These are phyloP conservation scores for Lipomyces sp. DNA, from an alignment of 805 yeast genomes.

Conservation along the genomic window DNA sequence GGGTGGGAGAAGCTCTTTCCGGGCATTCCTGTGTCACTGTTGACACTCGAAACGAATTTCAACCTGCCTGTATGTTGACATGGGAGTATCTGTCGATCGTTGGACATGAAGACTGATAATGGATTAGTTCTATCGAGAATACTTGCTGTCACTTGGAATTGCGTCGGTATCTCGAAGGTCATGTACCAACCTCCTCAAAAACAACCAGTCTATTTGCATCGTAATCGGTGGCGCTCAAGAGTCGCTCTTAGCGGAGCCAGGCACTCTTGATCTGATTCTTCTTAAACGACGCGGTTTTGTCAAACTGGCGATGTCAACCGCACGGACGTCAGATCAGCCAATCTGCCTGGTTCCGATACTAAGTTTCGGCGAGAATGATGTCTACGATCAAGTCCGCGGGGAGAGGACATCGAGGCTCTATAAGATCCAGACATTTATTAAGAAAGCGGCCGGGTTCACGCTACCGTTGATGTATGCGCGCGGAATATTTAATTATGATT, in stretches of 20 bases:
- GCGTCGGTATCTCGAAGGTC: slow-evolving; percentile 81
- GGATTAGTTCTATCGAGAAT: slow-evolving; percentile 72
- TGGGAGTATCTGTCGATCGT: background rate
- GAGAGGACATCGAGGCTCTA: slow-evolving; percentile 54
- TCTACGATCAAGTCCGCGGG: slow-evolving; percentile 58
- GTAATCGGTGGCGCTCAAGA: slow-evolving; percentile 98
- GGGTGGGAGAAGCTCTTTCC: slow-evolving; percentile 73
- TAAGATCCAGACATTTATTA: slow-evolving; percentile 72
- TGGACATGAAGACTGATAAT: background rate
- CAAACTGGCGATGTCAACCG: slow-evolving; percentile 65
- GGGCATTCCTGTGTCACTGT: slow-evolving; percentile 75
- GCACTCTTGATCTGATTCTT: slow-evolving; percentile 67
- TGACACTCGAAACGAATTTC: slow-evolving; percentile 85
- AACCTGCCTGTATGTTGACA: slow-evolving; percentile 57
- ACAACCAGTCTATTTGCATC: slow-evolving; percentile 77
- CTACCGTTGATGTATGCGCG: slow-evolving; percentile 90
- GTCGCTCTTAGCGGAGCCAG: slow-evolving; percentile 68
- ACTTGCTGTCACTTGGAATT: slow-evolving; percentile 76
- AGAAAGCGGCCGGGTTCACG: slow-evolving; percentile 76
- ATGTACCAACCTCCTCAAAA: slow-evolving; percentile 64
- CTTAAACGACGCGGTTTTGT: slow-evolving; percentile 86
- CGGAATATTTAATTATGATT: slow-evolving; percentile 89
- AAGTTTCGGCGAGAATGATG: slow-evolving; percentile 85
- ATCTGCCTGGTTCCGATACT: slow-evolving; percentile 82
- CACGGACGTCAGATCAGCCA: slow-evolving; percentile 53